These are phyloP conservation scores for Arctostaphylos glauca DNA, from an alignment of 148 eudicot genomes.

Conservation along the genomic window DNA sequence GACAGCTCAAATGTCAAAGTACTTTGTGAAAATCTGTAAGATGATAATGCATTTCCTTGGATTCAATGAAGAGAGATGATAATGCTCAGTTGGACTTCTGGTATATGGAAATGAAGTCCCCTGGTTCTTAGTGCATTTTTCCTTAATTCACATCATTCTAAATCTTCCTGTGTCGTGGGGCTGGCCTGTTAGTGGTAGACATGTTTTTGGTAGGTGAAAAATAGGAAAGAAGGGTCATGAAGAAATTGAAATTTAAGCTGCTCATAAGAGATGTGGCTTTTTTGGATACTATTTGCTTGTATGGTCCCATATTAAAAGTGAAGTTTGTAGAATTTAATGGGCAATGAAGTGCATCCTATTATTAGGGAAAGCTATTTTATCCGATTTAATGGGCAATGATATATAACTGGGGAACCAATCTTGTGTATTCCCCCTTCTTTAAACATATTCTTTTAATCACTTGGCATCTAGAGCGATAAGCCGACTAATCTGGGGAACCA, in stretches of 20 bases:
- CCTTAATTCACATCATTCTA: too few relatives aligned
- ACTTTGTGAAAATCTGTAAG: background rate
- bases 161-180: too few relatives aligned
- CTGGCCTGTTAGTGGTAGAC: too few relatives aligned
- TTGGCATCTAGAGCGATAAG: too few relatives aligned
- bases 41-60: too few relatives aligned
- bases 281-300: background rate
- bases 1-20: background rate
- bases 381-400: background rate
- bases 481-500: too few relatives aligned
- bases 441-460: too few relatives aligned
- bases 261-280: background rate
- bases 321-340: background rate
- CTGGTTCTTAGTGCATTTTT: background rate
- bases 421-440: background rate
- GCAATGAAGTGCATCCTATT: background rate
- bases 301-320: background rate
- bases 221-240: background rate
- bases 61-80: background rate
- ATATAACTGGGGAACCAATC: background rate
- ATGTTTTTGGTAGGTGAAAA: too few relatives aligned
- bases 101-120: background rate
- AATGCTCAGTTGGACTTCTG: background rate
- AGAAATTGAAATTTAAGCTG: background rate
- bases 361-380: background rate